Base-by-base conservation (phyloP, 208 protist species). In the Acanthamoeba quina region DNA sequence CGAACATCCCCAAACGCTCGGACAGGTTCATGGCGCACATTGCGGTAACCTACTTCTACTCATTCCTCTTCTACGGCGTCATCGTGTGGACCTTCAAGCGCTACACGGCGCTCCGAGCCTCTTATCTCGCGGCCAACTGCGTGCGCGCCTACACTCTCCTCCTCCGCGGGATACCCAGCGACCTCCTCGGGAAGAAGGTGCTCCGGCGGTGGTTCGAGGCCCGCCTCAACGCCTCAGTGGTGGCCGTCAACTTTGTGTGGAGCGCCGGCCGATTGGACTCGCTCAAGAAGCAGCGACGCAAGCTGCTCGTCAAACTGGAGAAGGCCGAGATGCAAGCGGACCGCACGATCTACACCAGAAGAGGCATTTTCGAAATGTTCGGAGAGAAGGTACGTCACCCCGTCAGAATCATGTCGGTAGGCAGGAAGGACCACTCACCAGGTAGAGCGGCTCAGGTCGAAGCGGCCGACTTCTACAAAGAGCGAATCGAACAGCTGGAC, bases 171-270 rank as follows among this genome's bases (percentile, higher is more conserved):
- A 60, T 85, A 17, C 76, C 76, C 2, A 21, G 11, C 11, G 76
- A 85, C 10, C 76, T 85, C 49, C 76, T 31, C 76, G n/a, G 76
- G 47, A 85, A 85, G 49, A 85, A 60, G n/a, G 49, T 85, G 47
- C 41, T 85, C 6, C 5, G 26, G 26, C 41, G 76, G 0, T 85
- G 76, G 76, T 85, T 85, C 76, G 76, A 85, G 49, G 19, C 76
- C 6, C 41, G 76, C 2, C 76, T 85, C 21, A 85, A 62, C 19
- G 47, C 49, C 3, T 17, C 76, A 7, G 76, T 85, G 5, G 76
- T 85, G 15, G 76, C 76, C 0, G 76, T 85, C 76, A 85, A 85
- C 76, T 85, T 85, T 41, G 76, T 85, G 9, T 85, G 76, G 76
- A 29, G 47, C 4, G 44, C 47, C 49, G 31, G 31, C 5, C 76